phyloP scores from a whole-genome alignment of 2,329 filamentous ascomycete species.

The Diaporthe ilicicola region DNA sequence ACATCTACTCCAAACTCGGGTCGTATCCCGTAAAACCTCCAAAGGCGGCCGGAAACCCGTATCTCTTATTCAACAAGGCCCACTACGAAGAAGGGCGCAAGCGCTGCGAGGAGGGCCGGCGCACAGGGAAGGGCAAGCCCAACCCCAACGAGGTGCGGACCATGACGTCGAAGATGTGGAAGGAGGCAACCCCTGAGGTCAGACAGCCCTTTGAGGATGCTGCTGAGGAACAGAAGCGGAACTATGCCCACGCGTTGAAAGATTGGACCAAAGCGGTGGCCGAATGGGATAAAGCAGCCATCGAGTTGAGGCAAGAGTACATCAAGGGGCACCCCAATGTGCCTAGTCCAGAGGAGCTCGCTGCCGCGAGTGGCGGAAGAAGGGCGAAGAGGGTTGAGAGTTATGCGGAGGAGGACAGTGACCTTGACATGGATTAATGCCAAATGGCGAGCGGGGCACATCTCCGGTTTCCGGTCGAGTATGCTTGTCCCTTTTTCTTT shows the following conservation, averaged over 20 bases:
- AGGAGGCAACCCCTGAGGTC: conserved; percentile 73
- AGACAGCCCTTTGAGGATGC: conserved; percentile 82
- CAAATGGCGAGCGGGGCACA: background rate
- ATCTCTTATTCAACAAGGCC: conserved; percentile 86
- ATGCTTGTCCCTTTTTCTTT: conserved; percentile 12
- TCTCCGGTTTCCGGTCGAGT: too few species aligned
- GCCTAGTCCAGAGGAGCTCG: conserved; percentile 43
- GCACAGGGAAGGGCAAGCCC: conserved; percentile 69
- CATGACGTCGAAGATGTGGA: conserved; percentile 92
- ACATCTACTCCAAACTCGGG: conserved; percentile 70
- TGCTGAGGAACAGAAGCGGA: conserved; percentile 74
- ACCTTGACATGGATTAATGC: conserved; percentile 41
- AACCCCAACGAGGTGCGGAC: conserved; percentile 84
- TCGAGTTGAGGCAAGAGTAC: conserved; percentile 60
- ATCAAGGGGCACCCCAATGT: conserved; percentile 60
- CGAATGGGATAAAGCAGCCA: conserved; percentile 77
- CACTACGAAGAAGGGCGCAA: conserved; percentile 71
- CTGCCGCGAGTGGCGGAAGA: conserved; percentile 25
- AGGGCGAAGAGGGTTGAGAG: conserved; percentile 44
- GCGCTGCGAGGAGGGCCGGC: conserved; percentile 71
- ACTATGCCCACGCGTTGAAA: conserved; percentile 65
- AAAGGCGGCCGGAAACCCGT: conserved; percentile 83
- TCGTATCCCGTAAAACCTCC: conserved; percentile 75
- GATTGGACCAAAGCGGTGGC: conserved; percentile 69
- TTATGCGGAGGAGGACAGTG: conserved; percentile 50